These are phyloP conservation scores for Fragilariopsis cylindrus DNA, from an alignment of 108 stramenopile species.

Conservation along the genomic window DNA sequence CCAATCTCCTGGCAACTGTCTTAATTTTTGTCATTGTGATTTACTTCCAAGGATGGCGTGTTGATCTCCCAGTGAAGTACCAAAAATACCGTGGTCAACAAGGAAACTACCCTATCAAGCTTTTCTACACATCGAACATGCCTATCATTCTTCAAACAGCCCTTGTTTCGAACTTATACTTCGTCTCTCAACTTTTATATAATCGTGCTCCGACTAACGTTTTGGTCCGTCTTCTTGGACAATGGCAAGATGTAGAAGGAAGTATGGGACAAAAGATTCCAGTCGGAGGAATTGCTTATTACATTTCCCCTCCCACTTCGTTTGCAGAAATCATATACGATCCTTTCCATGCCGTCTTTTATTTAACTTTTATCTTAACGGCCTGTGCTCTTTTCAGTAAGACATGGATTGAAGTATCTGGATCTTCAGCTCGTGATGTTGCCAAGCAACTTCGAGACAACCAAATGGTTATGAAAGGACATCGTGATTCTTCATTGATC, in stretches of 20 bases:
- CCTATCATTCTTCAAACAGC: slow-evolving; percentile 99
- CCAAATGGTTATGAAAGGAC: slow-evolving; percentile 99
- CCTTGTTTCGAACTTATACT: slow-evolving; percentile 98
- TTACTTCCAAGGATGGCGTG: slow-evolving; percentile 99
- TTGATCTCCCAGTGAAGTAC: slow-evolving; percentile 98
- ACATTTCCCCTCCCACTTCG: slow-evolving; percentile 95
- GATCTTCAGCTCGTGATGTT: slow-evolving; percentile 95
- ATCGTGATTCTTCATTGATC: slow-evolving; percentile 94
- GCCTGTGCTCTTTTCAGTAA: slow-evolving; percentile 98
- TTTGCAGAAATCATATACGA: slow-evolving; percentile 95
- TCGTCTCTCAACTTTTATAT: slow-evolving; percentile 97
- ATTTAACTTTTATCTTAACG: slow-evolving; percentile 96
- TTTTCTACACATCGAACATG: slow-evolving; percentile 99
- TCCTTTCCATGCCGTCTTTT: slow-evolving; percentile 98
- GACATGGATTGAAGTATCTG: slow-evolving; percentile 99
- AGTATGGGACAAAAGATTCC: slow-evolving; percentile 87
- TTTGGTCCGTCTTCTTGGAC: slow-evolving; percentile 96
- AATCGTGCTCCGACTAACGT: slow-evolving; percentile 96
- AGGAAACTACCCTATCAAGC: slow-evolving; percentile 96
- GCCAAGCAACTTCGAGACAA: slow-evolving; percentile 99
- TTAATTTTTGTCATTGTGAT: slow-evolving; percentile 97
- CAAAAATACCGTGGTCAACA: slow-evolving; percentile 97
- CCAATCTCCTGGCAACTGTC: slow-evolving; percentile 95
- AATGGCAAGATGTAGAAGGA: slow-evolving; percentile 97
- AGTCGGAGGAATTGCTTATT: slow-evolving; percentile 99